phyloP scores from a whole-genome alignment of 176 grass and related monocot genomes.

The Phoenix dactylifera region DNA sequence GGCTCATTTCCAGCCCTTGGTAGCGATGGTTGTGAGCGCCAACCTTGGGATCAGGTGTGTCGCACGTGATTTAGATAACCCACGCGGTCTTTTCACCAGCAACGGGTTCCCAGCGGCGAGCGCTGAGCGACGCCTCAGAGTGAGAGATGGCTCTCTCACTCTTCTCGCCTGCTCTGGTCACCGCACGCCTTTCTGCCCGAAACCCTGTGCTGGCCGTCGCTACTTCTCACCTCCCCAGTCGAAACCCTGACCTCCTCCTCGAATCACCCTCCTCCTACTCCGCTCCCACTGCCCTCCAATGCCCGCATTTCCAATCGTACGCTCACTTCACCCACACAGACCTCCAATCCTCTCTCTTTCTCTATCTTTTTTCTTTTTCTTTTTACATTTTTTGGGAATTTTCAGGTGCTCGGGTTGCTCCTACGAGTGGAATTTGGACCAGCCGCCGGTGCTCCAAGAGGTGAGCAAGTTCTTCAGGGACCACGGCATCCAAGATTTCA shows the following conservation, averaged over 20 bases:
- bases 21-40: too few species aligned
- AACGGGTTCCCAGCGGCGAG: too few species aligned
- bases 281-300: conserved; percentile 42
- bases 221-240: background rate
- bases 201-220: background rate
- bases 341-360: background rate
- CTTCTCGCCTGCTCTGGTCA: background rate
- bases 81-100: too few species aligned
- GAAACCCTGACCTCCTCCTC: conserved; percentile 12
- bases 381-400: background rate
- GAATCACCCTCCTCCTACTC: conserved; percentile 1
- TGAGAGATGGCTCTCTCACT: background rate
- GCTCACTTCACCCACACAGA: background rate
- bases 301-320: conserved; percentile 79
- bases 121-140: too few species aligned
- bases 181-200: conserved; percentile 4
- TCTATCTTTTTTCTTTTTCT: background rate
- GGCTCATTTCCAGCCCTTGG: too few species aligned
- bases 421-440: conserved; percentile 65
- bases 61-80: too few species aligned
- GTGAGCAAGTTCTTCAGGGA: conserved; percentile 50
- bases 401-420: conserved; percentile 74
- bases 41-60: too few species aligned
- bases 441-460: conserved; percentile 57
- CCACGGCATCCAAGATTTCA: conserved; percentile 58